phyloP scores from a whole-genome alignment of 176 grass and related monocot genomes.

The Thalia dealbata region DNA sequence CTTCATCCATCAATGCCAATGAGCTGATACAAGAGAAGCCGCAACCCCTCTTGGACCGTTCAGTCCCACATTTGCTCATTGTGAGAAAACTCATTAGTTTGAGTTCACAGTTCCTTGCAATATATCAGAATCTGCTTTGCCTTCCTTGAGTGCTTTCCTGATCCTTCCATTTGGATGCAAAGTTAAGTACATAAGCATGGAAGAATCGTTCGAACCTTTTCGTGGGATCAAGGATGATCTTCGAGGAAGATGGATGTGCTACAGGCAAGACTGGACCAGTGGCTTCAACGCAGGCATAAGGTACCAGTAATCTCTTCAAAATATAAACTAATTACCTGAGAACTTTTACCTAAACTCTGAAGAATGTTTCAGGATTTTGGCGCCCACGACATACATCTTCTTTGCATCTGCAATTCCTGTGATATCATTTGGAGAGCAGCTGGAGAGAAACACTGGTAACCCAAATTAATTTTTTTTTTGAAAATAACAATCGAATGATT shows the following conservation, averaged over 20 bases:
- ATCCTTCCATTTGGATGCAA: background rate
- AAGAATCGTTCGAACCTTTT: slow-evolving; percentile 84
- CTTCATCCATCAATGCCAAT: background rate
- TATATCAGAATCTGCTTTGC: background rate
- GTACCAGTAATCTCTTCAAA: slow-evolving; percentile 23
- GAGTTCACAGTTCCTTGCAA: background rate
- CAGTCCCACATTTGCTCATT: background rate
- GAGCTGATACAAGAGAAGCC: slow-evolving; percentile 2
- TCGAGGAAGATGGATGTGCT: slow-evolving; percentile 60
- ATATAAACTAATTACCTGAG: background rate
- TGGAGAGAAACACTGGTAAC: slow-evolving; percentile 86
- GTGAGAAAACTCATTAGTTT: background rate
- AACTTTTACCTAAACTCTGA: background rate
- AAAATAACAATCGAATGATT: background rate
- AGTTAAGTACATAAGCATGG: slow-evolving; percentile 36
- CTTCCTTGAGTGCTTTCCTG: background rate
- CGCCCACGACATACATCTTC: slow-evolving; percentile 98
- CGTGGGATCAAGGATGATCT: slow-evolving; percentile 84
- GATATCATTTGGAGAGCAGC: slow-evolving; percentile 94
- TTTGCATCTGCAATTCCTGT: slow-evolving; percentile 97
- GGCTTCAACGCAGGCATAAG: slow-evolving; percentile 74
- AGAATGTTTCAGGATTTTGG: slow-evolving; percentile 50
- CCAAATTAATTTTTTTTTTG: background rate
- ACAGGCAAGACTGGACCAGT: slow-evolving; percentile 94
- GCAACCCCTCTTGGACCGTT: background rate